Percentiles rank a stretch among this genome's conserved stretches.
Evolutionary conservation across 2,329 filamentous ascomycete species (phyloP).

Genomic region (Exophiala aquamarina): DNA sequence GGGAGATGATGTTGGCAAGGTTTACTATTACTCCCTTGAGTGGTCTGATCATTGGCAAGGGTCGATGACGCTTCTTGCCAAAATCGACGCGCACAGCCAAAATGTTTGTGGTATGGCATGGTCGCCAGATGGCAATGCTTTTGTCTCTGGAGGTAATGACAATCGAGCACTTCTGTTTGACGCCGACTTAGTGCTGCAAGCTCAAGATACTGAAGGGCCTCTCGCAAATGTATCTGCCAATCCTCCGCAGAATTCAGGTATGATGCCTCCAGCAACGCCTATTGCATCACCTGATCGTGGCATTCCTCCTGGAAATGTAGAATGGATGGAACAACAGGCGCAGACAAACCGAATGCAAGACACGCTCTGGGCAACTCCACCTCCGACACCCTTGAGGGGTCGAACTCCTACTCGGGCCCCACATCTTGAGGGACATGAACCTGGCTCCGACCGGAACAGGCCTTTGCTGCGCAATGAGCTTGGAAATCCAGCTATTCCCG

Average conservation of each 20-base stretch:
- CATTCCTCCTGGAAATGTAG: neutral
- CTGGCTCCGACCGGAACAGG: neutral
- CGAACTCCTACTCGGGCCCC: neutral
- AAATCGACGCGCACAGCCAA: slow-evolving; percentile 76
- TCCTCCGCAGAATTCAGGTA: no score
- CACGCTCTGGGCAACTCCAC: slow-evolving; percentile 1
- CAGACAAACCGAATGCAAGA: neutral
- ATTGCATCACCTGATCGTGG: slow-evolving; percentile 1
- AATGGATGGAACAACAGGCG: neutral
- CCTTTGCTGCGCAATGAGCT: slow-evolving; percentile 18
- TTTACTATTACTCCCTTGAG: slow-evolving; percentile 89
- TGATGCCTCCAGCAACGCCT: no score
- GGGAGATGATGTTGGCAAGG: slow-evolving; percentile 76
- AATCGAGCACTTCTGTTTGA: slow-evolving; percentile 84
- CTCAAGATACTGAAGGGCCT: neutral
- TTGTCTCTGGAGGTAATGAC: slow-evolving; percentile 91
- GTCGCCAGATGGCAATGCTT: slow-evolving; percentile 71
- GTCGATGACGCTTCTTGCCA: slow-evolving; percentile 72
- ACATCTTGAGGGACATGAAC: neutral
- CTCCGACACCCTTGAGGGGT: neutral
- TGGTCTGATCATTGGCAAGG: slow-evolving; percentile 64
- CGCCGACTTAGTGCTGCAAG: slow-evolving; percentile 55
- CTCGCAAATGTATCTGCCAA: no score
- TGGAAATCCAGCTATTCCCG: slow-evolving; percentile 21
- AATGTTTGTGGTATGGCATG: slow-evolving; percentile 93